Conservation (phyloP, 139 green algal species). For the Micromonas pusilla region DNA sequence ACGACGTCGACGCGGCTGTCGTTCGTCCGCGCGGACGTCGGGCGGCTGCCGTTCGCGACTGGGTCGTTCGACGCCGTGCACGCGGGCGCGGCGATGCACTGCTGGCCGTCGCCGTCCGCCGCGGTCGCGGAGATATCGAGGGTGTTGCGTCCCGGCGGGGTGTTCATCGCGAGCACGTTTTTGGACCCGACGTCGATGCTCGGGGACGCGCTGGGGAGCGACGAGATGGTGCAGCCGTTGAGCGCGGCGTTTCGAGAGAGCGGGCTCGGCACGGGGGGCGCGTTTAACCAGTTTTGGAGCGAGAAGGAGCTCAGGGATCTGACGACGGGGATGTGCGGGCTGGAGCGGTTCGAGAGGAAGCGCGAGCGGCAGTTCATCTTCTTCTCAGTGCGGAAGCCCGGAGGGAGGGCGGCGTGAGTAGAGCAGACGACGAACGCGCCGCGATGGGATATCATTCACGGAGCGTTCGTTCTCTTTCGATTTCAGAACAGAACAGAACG, state of each 20-base stretch:
- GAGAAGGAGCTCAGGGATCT: slow-evolving; percentile 4
- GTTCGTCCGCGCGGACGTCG: slow-evolving; percentile 11
- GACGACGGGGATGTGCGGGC: background rate
- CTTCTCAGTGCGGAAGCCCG: background rate
- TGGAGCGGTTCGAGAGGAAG: background rate
- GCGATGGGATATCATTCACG: no score
- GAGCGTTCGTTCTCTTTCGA: no score
- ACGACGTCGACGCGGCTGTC: no score
- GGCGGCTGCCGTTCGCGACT: background rate
- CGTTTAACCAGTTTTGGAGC: slow-evolving; percentile 15
- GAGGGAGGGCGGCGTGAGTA: no score
- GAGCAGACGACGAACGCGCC: slow-evolving; percentile 8
- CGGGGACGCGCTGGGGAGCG: background rate
- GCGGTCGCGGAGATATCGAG: background rate
- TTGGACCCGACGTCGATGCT: slow-evolving; percentile 3
- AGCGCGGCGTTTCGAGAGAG: background rate
- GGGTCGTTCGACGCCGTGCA: slow-evolving; percentile 2
- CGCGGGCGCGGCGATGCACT: slow-evolving; percentile 13
- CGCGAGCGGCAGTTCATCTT: slow-evolving; percentile 1
- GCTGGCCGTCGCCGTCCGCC: background rate
- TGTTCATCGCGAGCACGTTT: slow-evolving; percentile 6
- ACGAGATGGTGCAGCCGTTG: background rate
- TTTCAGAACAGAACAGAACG: no score
- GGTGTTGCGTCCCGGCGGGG: background rate
- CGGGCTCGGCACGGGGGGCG: background rate